phyloP scores from a whole-genome alignment of 2,329 filamentous ascomycete genomes.

The Sclerotinia subarctica region DNA sequence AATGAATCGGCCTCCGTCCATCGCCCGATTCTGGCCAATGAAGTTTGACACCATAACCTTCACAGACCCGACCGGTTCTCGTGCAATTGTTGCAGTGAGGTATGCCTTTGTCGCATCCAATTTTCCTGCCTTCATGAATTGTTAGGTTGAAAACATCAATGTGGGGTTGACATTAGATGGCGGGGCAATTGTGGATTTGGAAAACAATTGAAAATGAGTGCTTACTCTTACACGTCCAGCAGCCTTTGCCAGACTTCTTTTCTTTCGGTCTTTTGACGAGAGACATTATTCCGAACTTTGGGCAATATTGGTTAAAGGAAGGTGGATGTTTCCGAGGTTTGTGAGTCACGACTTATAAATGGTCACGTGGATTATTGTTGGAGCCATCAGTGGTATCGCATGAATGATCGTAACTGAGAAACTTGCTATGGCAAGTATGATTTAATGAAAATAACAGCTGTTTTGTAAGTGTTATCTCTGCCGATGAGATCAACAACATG shows the following conservation, averaged over 20 bases:
- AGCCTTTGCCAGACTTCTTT: conserved; percentile 35
- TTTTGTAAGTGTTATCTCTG: neutral
- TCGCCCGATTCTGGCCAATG: conserved; percentile 49
- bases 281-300: neutral
- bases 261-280: conserved; percentile 3
- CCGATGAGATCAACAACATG: neutral
- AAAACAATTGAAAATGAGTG: conserved; percentile 15
- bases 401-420: neutral
- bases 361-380: neutral
- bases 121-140: conserved; percentile 44
- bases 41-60: conserved; percentile 47
- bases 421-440: neutral
- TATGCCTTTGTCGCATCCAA: conserved; percentile 46
- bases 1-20: conserved; percentile 39
- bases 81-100: conserved; percentile 47
- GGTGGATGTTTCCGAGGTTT: neutral
- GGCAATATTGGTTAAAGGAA: neutral
- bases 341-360: neutral
- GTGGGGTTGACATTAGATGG: conserved; percentile 1
- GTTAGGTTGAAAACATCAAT: conserved; percentile 7
- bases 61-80: conserved; percentile 43
- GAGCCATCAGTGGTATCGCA: neutral
- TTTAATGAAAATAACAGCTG: neutral
- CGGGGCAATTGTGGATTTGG: conserved; percentile 16
- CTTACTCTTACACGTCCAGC: conserved; percentile 47